A percentile compares a stretch with the other conserved stretches of the same genome.
phyloP scores from a whole-genome alignment of 176 grass and related monocot species.

The Aechmea fasciata region DNA sequence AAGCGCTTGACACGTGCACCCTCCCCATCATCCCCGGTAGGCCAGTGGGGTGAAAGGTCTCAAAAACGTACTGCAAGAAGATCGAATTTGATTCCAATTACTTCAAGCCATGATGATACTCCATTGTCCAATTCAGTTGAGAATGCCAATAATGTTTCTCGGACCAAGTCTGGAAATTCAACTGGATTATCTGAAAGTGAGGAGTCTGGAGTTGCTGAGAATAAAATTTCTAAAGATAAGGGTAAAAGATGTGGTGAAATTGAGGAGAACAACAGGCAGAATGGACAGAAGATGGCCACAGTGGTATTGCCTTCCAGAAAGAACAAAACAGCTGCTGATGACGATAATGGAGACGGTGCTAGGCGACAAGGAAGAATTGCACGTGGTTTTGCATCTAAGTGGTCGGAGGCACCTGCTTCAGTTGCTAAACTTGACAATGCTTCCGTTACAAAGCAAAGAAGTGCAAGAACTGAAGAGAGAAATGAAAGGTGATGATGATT shows the following conservation, averaged over 20 bases:
- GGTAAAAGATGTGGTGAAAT: slow-evolving; percentile 52
- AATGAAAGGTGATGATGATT: slow-evolving; percentile 48
- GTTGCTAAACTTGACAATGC: slow-evolving; percentile 65
- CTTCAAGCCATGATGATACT: slow-evolving; percentile 38
- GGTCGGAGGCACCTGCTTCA: slow-evolving; percentile 42
- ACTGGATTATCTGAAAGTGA: slow-evolving; percentile 47
- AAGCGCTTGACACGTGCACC: slow-evolving; percentile 54
- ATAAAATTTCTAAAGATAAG: slow-evolving; percentile 45
- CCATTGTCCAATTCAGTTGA: slow-evolving; percentile 33
- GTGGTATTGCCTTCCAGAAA: slow-evolving; percentile 63
- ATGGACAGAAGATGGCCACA: slow-evolving; percentile 63
- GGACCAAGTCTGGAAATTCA: slow-evolving; percentile 15
- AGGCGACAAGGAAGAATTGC: slow-evolving; percentile 55
- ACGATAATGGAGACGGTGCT: slow-evolving; percentile 55
- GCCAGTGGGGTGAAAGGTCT: slow-evolving; percentile 85
- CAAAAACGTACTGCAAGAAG: slow-evolving; percentile 77
- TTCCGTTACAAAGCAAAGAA: slow-evolving; percentile 67
- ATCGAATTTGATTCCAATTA: slow-evolving; percentile 63
- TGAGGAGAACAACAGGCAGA: slow-evolving; percentile 44
- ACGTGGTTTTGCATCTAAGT: slow-evolving; percentile 42
- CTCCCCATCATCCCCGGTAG: slow-evolving; percentile 57
- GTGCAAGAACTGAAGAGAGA: slow-evolving; percentile 67
- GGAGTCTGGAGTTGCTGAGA: slow-evolving; percentile 58
- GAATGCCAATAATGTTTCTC: slow-evolving; percentile 16
- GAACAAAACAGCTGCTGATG: slow-evolving; percentile 57